Evolutionary conservation across 1,284 basidiomycete genomes (phyloP), one percentile per base, ranked within the genome.

Genomic region (Neolentinus lepideus): DNA sequence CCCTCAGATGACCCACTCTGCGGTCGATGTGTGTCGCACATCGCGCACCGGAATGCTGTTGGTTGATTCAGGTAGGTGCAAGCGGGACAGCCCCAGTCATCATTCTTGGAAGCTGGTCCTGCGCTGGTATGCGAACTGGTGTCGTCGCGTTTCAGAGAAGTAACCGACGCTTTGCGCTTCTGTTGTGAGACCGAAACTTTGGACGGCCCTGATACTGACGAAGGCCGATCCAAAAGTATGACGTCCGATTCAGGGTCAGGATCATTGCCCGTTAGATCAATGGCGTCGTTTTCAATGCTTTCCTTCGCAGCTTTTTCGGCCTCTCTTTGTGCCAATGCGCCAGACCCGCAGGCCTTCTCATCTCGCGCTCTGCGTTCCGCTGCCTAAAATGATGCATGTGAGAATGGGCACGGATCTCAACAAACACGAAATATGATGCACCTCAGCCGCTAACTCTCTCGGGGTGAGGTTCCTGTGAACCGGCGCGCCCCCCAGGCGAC

Each of bases 311-410:
- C 89, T 63, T 83, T 88, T 14, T 79, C 78, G 1, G 80, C 81
- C 67, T 92, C 90, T n/a, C 71, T 76, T 57, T 83, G 73, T 1
- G 83, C 85, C 22, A 73, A 57, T 14, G 72, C 68, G 2, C 83
- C 85, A 31, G 82, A 84, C 1, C 79, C 85, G 65, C 91, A 94
- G 0, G 79, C 67, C 64, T 84, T 85, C 62, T 88, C 84, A 62
- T 94, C 92, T 21, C 72, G 72, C 2, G 76, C 72, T 56, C 92
- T 75, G 55, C 86, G 77, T 64, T 93, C 90, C 0, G 92, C 92
- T 48, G 92, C 92, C 91, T 94, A 63, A 4, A 46, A 52, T 26
- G 19, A 4, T 31, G 47, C 29, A 54, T 54, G 54, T 56, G 31
- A 57, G 46, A 54, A 43, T 14, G n/a, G 12, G 29, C 3, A 22